These are phyloP conservation scores for Ascochyta clinopodiicola DNA, from an alignment of 2,329 filamentous ascomycete species.

Conservation along the genomic window DNA sequence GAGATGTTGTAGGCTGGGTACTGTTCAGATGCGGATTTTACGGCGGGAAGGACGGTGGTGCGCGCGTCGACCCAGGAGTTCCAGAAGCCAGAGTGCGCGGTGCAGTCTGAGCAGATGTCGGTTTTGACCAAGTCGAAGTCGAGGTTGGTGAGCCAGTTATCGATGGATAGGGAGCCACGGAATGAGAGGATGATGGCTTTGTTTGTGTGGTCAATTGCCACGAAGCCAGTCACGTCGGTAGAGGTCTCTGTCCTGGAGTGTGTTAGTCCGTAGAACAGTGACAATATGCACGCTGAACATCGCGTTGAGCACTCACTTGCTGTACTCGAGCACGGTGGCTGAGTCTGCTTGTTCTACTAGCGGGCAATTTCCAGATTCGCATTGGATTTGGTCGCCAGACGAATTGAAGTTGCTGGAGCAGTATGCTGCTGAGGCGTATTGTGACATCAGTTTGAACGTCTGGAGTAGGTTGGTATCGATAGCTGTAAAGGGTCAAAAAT, in stretches of 20 bases:
- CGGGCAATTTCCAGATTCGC: slow-evolving; percentile 57
- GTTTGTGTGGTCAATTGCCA: slow-evolving; percentile 55
- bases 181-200: slow-evolving; percentile 64
- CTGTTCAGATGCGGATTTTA: slow-evolving; percentile 53
- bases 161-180: slow-evolving; percentile 63
- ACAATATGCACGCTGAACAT: too few relatives aligned
- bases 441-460: slow-evolving; percentile 40
- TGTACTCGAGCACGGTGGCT: slow-evolving; percentile 54
- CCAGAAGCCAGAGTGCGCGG: slow-evolving; percentile 66
- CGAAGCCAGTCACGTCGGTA: slow-evolving; percentile 56
- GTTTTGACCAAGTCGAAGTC: slow-evolving; percentile 52
- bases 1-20: slow-evolving; percentile 63
- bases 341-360: slow-evolving; percentile 55
- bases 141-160: slow-evolving; percentile 68
- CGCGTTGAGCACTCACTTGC: slow-evolving; percentile 15
- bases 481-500: slow-evolving; percentile 12
- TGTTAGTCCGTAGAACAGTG: slow-evolving; percentile 8
- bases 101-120: slow-evolving; percentile 56
- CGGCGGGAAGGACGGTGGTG: slow-evolving; percentile 49
- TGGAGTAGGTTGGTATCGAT: slow-evolving; percentile 28
- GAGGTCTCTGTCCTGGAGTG: slow-evolving; percentile 16
- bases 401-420: slow-evolving; percentile 57
- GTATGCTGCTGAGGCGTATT: slow-evolving; percentile 63
- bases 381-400: slow-evolving; percentile 51
- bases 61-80: slow-evolving; percentile 64